Evolutionary conservation across 805 yeast genomes (phyloP).

Genomic region (Starmerella sp.): DNA sequence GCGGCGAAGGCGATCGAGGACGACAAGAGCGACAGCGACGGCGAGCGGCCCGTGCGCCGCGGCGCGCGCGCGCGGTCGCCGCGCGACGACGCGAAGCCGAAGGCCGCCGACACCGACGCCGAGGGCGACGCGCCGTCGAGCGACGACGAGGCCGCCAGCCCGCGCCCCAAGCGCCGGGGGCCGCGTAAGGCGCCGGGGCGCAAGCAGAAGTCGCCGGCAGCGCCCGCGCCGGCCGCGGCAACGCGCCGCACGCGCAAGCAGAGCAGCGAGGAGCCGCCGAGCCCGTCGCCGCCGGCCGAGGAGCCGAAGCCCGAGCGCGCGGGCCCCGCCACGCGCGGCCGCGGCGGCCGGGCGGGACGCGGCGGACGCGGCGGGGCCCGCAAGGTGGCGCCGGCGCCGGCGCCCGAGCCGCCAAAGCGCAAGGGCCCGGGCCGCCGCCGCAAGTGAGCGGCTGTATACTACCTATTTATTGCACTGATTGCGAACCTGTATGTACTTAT

Average conservation of each 20-base stretch:
- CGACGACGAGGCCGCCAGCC: neutral
- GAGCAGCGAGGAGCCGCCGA: neutral
- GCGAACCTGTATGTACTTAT: too few relatives aligned
- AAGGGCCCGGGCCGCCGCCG: neutral
- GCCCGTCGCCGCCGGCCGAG: neutral
- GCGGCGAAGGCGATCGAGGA: slow-evolving; percentile 1
- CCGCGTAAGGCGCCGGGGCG: neutral
- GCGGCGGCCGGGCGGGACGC: too few relatives aligned
- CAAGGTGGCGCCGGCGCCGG: neutral
- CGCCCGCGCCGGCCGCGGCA: neutral
- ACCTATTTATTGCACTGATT: neutral
- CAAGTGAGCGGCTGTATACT: neutral
- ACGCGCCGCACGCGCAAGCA: neutral
- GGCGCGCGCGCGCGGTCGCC: too few relatives aligned
- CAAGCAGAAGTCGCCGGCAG: slow-evolving; percentile 1
- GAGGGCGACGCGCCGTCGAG: neutral
- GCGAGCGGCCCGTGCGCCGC: neutral
- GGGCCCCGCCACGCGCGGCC: too few relatives aligned
- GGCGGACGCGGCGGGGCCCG: neutral
- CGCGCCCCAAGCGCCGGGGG: neutral
- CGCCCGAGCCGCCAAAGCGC: neutral
- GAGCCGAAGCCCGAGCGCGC: neutral
- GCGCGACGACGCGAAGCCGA: neutral
- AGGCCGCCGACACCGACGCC: neutral
- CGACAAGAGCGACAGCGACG: neutral